phyloP scores from a whole-genome alignment of 352 stramenopile genomes.

The Globisporangium abappressorium region DNA sequence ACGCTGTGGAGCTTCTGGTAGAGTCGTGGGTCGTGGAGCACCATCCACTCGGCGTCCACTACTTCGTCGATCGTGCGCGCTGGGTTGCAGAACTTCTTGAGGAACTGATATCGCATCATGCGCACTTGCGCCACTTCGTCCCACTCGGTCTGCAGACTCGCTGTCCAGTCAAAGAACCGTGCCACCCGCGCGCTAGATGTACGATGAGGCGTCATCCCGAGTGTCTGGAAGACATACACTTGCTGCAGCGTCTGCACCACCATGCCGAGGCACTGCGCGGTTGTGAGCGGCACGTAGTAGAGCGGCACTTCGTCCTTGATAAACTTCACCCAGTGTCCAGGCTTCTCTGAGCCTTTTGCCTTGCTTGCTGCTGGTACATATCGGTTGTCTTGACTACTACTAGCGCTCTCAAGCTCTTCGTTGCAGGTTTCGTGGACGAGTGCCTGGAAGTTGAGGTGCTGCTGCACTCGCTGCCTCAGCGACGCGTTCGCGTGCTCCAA shows the following conservation, averaged over 20 bases:
- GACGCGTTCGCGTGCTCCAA: background rate
- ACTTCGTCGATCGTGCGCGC: conserved; percentile 4
- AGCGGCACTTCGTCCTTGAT: conserved; percentile 1
- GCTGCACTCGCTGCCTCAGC: background rate
- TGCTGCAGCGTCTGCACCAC: background rate
- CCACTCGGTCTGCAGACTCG: conserved; percentile 3
- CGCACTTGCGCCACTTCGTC: background rate
- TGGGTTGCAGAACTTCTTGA: conserved; percentile 5
- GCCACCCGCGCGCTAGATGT: background rate
- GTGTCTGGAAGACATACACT: conserved; percentile 3
- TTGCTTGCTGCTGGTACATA: background rate
- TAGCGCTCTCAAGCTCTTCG: background rate
- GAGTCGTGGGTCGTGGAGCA: conserved; percentile 1
- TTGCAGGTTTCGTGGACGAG: background rate
- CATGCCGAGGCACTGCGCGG: background rate
- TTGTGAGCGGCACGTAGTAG: background rate
- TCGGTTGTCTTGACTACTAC: background rate
- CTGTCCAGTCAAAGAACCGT: conserved; percentile 6
- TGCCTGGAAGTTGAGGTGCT: background rate
- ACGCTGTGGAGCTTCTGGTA: conserved; percentile 9
- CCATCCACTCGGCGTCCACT: background rate
- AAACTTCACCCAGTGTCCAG: conserved; percentile 1
- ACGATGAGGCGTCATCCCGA: background rate
- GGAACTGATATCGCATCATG: conserved; percentile 7
- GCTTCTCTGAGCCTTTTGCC: no score